Evolutionary conservation across 108 stramenopile species (phyloP).

Genomic region (Fragilariopsis cylindrus): DNA sequence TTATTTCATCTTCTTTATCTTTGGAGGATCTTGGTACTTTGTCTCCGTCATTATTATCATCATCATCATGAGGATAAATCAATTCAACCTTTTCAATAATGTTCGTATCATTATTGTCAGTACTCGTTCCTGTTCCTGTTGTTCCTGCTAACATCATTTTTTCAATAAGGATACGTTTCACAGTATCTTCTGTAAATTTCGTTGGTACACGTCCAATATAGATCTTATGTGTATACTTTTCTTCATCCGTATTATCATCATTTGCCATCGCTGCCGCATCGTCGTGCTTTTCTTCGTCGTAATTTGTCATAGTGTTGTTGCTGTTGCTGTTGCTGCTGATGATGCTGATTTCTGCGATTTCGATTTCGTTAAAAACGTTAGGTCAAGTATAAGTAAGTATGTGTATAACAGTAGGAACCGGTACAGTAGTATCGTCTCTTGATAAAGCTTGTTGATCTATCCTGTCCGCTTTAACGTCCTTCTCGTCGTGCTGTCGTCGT

Average conservation of each 20-base stretch:
- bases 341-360: too few relatives aligned
- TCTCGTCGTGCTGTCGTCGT: too few relatives aligned
- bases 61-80: conserved; percentile 31
- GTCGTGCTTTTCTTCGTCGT: neutral
- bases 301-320: neutral
- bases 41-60: too few relatives aligned
- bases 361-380: too few relatives aligned
- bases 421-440: too few relatives aligned
- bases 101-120: conserved; percentile 26
- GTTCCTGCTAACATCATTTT: conserved; percentile 33
- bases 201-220: conserved; percentile 76
- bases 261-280: neutral
- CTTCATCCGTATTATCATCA: neutral
- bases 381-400: too few relatives aligned
- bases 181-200: conserved; percentile 54
- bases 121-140: conserved; percentile 17
- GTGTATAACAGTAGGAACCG: too few relatives aligned
- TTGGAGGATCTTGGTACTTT: conserved; percentile 17
- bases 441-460: too few relatives aligned
- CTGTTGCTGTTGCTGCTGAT: too few relatives aligned
- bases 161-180: conserved; percentile 50
- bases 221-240: conserved; percentile 48
- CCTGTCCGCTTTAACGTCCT: too few relatives aligned
- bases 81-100: conserved; percentile 50
- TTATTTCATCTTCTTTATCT: conserved; percentile 14